These are phyloP conservation scores for Globisporangium barbulae DNA, from an alignment of 352 stramenopile species.

Conservation along the genomic window DNA sequence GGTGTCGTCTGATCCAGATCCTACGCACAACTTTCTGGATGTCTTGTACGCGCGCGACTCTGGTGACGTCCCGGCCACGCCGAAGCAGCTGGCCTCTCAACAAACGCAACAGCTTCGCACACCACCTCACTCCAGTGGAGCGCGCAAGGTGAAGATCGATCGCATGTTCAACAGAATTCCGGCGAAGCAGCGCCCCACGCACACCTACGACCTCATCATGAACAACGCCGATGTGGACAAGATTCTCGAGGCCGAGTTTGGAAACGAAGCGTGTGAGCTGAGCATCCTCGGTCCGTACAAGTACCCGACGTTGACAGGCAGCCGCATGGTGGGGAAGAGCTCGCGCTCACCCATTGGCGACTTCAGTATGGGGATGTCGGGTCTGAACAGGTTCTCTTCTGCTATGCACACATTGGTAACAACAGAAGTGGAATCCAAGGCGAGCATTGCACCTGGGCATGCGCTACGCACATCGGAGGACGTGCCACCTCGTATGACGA, in stretches of 20 bases:
- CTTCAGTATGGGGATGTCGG: slow-evolving; percentile 2
- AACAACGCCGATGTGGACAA: slow-evolving; percentile 25
- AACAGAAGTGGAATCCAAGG: background rate
- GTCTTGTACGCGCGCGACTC: slow-evolving; percentile 20
- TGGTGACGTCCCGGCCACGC: background rate
- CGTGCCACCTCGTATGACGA: slow-evolving; percentile 8
- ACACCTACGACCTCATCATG: slow-evolving; percentile 28
- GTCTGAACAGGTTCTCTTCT: slow-evolving; percentile 6
- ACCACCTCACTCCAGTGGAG: slow-evolving; percentile 6
- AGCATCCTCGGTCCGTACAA: slow-evolving; percentile 27
- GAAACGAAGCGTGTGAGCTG: slow-evolving; percentile 21
- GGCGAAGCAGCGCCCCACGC: slow-evolving; percentile 8
- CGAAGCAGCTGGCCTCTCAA: background rate
- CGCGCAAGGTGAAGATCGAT: slow-evolving; percentile 20
- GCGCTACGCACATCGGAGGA: background rate
- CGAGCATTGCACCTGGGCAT: background rate
- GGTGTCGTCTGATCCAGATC: slow-evolving; percentile 1
- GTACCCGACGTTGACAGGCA: slow-evolving; percentile 23
- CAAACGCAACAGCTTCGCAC: background rate
- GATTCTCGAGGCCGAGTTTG: slow-evolving; percentile 30
- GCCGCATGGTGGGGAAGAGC: background rate
- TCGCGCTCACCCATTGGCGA: slow-evolving; percentile 17
- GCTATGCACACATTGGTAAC: background rate
- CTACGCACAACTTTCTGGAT: slow-evolving; percentile 13
- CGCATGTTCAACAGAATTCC: slow-evolving; percentile 21